A percentile compares a stretch with the other conserved stretches of the same genome.
Evolutionary conservation across 345 rosid genomes (phyloP).

Genomic region (Hibiscus tridactylites): DNA sequence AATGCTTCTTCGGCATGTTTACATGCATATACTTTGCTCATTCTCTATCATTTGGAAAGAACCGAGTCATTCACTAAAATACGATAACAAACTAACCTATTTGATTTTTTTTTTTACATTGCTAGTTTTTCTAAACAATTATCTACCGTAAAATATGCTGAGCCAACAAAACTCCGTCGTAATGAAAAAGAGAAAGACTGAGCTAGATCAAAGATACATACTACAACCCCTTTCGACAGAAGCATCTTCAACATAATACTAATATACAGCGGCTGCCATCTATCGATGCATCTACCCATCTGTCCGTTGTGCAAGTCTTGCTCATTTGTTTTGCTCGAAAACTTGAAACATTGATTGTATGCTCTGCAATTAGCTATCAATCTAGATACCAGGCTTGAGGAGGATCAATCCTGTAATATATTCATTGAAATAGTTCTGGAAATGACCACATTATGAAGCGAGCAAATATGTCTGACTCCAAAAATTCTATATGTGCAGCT

Average conservation of each 20-base stretch:
- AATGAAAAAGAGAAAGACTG: background rate
- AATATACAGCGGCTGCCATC: conserved; percentile 7
- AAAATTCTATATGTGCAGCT: conserved; percentile 93
- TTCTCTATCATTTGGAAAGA: background rate
- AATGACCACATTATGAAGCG: conserved; percentile 96
- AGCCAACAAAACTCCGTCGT: background rate
- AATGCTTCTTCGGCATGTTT: background rate
- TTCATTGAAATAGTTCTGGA: conserved; percentile 56
- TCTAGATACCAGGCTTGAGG: background rate
- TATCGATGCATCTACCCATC: background rate
- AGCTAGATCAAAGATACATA: background rate
- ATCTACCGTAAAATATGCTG: background rate
- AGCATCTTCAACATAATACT: background rate
- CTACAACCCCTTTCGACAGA: background rate
- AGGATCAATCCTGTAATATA: background rate
- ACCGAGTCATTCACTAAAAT: background rate
- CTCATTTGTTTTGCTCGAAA: background rate
- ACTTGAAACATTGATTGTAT: background rate
- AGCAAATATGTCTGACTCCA: conserved; percentile 77
- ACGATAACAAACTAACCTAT: background rate
- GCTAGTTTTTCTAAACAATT: conserved; percentile 8
- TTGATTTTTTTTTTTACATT: background rate
- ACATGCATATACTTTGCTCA: background rate
- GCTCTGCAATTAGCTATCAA: background rate
- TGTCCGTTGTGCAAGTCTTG: background rate